Percentiles rank a stretch among this genome's conserved stretches.
Conservation (phyloP, 2,329 filamentous ascomycete species). For the Lasiodiplodia hormozganensis region DNA sequence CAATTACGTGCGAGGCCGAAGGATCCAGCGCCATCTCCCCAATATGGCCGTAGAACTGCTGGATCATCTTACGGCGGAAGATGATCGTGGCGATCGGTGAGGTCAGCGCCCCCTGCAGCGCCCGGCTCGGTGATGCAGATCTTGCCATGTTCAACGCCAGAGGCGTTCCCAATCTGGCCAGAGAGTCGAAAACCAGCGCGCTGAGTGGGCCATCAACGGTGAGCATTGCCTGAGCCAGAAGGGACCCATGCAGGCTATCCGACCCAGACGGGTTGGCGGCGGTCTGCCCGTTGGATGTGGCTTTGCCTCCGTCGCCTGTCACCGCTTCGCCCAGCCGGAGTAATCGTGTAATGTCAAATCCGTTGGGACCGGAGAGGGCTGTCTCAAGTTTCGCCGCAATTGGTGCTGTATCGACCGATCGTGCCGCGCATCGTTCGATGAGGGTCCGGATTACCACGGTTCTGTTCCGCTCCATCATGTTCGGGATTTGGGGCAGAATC, state of each 20-base stretch:
- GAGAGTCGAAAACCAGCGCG: constrained; percentile 71
- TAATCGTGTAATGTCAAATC: constrained; percentile 64
- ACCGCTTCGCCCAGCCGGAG: constrained; percentile 61
- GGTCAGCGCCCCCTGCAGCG: constrained; percentile 69
- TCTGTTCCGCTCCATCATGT: constrained; percentile 75
- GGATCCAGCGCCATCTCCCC: constrained; percentile 66
- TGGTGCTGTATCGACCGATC: constrained; percentile 64
- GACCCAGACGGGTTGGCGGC: constrained; percentile 37
- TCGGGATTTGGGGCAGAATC: constrained; percentile 75
- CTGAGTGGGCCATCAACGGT: constrained; percentile 72
- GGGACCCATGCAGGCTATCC: constrained; percentile 78
- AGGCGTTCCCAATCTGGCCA: constrained; percentile 58
- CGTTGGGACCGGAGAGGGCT: constrained; percentile 60
- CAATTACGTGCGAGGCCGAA: constrained; percentile 71
- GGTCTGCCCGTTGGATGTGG: constrained; percentile 36
- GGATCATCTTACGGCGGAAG: constrained; percentile 68
- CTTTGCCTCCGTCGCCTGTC: constrained; percentile 47
- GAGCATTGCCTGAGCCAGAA: constrained; percentile 82
- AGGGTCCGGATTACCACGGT: constrained; percentile 81
- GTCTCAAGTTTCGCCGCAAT: constrained; percentile 65
- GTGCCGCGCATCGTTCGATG: constrained; percentile 80
- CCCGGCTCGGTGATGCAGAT: constrained; percentile 64
- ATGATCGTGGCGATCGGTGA: constrained; percentile 61
- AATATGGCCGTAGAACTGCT: constrained; percentile 68
- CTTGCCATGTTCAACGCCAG: constrained; percentile 68